These are phyloP conservation scores for Albophoma yamanashiensis DNA, from an alignment of 2,329 filamentous ascomycete genomes.

Conservation along the genomic window DNA sequence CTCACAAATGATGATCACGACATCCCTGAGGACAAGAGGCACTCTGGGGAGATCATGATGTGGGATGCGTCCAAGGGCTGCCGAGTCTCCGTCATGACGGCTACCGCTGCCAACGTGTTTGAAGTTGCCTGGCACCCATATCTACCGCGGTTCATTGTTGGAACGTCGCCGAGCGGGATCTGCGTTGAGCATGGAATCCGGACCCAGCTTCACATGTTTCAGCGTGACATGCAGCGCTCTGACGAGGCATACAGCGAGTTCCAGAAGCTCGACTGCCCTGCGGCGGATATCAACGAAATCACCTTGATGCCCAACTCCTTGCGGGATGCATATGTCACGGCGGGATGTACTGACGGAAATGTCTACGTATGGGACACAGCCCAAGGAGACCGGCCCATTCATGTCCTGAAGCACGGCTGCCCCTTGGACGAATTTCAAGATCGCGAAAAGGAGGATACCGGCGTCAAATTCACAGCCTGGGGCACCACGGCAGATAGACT, in stretches of 20 bases:
- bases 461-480: slow-evolving; percentile 55
- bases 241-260: slow-evolving; percentile 28
- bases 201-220: slow-evolving; percentile 50
- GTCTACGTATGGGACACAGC: slow-evolving; percentile 55
- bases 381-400: slow-evolving; percentile 42
- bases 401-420: slow-evolving; percentile 42
- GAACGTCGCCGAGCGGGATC: slow-evolving; percentile 42
- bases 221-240: slow-evolving; percentile 13
- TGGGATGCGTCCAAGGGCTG: slow-evolving; percentile 40
- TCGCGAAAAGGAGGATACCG: slow-evolving; percentile 45
- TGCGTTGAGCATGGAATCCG: slow-evolving; percentile 31
- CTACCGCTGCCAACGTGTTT: slow-evolving; percentile 49
- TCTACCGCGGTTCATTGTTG: slow-evolving; percentile 41
- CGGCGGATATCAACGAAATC: slow-evolving; percentile 52
- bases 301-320: slow-evolving; percentile 45
- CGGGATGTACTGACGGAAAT: slow-evolving; percentile 49
- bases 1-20: slow-evolving; percentile 40
- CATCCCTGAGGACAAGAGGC: slow-evolving; percentile 46
- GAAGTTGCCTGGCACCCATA: slow-evolving; percentile 54
- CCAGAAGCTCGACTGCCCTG: slow-evolving; percentile 47
- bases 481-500: slow-evolving; percentile 44
- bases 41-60: slow-evolving; percentile 48
- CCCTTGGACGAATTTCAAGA: slow-evolving; percentile 31
- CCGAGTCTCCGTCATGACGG: slow-evolving; percentile 37
- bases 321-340: slow-evolving; percentile 42